phyloP scores from a whole-genome alignment of 1,284 basidiomycete genomes.

The Cutaneotrichosporon mucoides region DNA sequence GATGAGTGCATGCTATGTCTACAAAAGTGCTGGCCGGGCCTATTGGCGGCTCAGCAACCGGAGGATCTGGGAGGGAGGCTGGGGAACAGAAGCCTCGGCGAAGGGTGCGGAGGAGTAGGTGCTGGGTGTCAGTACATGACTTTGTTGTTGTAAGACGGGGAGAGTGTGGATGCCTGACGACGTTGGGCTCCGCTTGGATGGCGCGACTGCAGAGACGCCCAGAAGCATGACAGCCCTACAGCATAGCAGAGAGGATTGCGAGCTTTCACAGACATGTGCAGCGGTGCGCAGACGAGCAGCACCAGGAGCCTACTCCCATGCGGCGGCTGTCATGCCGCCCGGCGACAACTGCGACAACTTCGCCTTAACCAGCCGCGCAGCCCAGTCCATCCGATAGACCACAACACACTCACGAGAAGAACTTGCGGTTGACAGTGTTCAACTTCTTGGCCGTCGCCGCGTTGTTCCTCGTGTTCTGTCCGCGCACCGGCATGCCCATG shows the following conservation, averaged over 20 bases:
- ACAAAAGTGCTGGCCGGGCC: background rate
- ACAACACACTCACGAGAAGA: conserved; percentile 10
- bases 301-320: too few species aligned
- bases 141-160: background rate
- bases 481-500: conserved; percentile 54
- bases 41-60: conserved; percentile 20
- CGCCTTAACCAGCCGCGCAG: too few species aligned
- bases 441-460: conserved; percentile 53
- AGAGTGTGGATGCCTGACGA: background rate
- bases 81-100: conserved; percentile 11
- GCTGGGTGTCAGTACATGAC: background rate
- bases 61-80: conserved; percentile 19
- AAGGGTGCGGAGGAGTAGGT: background rate
- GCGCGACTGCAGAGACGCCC: too few species aligned
- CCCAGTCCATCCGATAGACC: background rate
- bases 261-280: too few species aligned
- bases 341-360: too few species aligned
- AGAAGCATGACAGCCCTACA: too few species aligned
- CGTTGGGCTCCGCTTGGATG: too few species aligned
- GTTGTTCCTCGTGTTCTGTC: conserved; percentile 55
- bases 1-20: conserved; percentile 10
- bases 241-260: too few species aligned
- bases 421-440: conserved; percentile 36
- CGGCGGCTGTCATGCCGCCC: too few species aligned
- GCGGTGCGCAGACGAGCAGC: too few species aligned